These are phyloP conservation scores for Dendrobium nobile DNA, from an alignment of 106 monocot genomes.

Conservation along the genomic window DNA sequence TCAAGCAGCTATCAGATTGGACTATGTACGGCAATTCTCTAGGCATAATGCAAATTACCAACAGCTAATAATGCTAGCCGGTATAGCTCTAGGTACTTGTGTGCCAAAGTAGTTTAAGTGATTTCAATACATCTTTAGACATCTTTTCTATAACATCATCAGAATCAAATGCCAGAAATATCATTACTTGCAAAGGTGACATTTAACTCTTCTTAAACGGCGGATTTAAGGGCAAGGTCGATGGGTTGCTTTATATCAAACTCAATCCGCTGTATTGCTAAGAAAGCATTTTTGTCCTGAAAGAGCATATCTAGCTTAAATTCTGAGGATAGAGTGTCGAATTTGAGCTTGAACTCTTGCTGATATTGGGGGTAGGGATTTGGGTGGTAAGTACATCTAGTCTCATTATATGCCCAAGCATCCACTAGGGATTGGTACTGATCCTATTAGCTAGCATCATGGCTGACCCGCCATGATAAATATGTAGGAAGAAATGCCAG, in stretches of 20 bases:
- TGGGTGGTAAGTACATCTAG: too few relatives aligned
- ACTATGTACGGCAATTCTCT: conserved; percentile 72
- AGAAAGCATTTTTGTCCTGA: conserved; percentile 71
- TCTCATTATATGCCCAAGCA: too few relatives aligned
- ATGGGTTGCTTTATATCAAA: conserved; percentile 93
- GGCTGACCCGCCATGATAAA: too few relatives aligned
- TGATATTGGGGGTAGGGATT: too few relatives aligned
- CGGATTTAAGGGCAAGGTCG: conserved; percentile 64
- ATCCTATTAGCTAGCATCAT: too few relatives aligned
- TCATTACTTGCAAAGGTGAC: conserved; percentile 84
- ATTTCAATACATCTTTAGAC: conserved; percentile 84
- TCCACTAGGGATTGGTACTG: too few relatives aligned
- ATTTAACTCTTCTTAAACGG: conserved; percentile 60
- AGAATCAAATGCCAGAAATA: conserved; percentile 74
- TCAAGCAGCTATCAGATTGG: conserved; percentile 79
- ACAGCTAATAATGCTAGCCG: conserved; percentile 77
- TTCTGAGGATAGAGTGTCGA: too few relatives aligned
- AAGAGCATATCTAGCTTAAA: conserved; percentile 79
- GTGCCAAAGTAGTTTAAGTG: conserved; percentile 77
- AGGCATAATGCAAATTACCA: conserved; percentile 90
- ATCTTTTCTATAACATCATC: conserved; percentile 93
- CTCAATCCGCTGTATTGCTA: conserved; percentile 87
- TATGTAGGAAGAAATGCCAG: too few relatives aligned
- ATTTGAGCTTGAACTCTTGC: too few relatives aligned
- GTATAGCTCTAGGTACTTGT: conserved; percentile 89